phyloP scores from a whole-genome alignment of 2,329 filamentous ascomycete genomes.

The Epichloe coenophiala region DNA sequence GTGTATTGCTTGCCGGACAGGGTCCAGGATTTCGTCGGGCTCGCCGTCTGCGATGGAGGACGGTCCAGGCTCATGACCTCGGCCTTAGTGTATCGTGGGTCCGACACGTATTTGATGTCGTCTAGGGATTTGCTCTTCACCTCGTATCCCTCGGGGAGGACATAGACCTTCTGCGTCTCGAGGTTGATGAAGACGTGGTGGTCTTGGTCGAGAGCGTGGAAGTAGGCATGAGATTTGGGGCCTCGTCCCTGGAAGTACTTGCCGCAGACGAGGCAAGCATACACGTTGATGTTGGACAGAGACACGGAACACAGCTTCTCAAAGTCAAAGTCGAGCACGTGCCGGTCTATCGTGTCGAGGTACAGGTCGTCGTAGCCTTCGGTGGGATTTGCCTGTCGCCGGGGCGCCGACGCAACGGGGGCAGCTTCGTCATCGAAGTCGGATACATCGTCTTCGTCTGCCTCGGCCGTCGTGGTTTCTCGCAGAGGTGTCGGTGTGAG shows the following conservation, averaged over 20 bases:
- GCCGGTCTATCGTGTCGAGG: constrained; percentile 89
- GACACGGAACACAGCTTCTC: constrained; percentile 96
- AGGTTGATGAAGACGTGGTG: constrained; percentile 99
- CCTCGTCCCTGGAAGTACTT: constrained; percentile 94
- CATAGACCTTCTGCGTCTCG: constrained; percentile 80
- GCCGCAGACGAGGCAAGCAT: constrained; percentile 94
- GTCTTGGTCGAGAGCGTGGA: constrained; percentile 85
- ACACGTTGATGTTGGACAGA: constrained; percentile 96
- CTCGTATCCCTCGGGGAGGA: constrained; percentile 92
- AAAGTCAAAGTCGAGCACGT: constrained; percentile 93
- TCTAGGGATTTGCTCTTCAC: constrained; percentile 89
- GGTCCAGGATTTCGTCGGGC: constrained; percentile 29
- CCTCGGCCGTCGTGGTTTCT: constrained; percentile 9
- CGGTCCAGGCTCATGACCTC: constrained; percentile 74
- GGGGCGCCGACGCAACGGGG: constrained; percentile 28
- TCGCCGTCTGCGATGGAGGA: background rate
- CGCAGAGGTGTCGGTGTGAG: constrained; percentile 9
- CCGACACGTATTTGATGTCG: constrained; percentile 95
- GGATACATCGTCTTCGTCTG: constrained; percentile 17
- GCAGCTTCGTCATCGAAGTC: constrained; percentile 29
- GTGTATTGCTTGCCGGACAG: constrained; percentile 73
- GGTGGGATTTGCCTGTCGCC: constrained; percentile 63
- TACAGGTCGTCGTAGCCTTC: constrained; percentile 93
- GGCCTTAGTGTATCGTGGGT: constrained; percentile 68
- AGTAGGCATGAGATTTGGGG: constrained; percentile 90